Evolutionary conservation across 2,329 filamentous ascomycete species (phyloP).

Genomic region (Pestalotiopsis sp.): DNA sequence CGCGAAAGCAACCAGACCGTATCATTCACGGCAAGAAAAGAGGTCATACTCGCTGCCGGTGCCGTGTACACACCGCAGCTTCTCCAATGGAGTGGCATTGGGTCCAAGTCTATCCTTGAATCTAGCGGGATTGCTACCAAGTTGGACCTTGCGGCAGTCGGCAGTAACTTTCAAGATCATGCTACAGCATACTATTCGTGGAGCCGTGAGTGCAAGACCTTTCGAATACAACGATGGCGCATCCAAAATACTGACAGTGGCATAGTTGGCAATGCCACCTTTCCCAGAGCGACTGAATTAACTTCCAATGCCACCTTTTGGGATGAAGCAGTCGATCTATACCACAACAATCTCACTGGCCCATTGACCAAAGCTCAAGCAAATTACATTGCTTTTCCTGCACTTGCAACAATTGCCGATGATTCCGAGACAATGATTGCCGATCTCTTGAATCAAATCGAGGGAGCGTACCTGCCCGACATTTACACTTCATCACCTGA

Average conservation of each 20-base stretch:
- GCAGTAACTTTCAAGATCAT: conserved; percentile 27
- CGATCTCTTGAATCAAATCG: conserved; percentile 18
- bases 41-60: conserved; percentile 30
- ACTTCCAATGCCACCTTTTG: conserved; percentile 23
- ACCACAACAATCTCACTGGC: conserved; percentile 24
- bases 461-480: conserved; percentile 20
- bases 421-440: conserved; percentile 15
- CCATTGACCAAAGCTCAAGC: conserved; percentile 27
- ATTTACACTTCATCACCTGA: conserved; percentile 24
- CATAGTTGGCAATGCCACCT: conserved; percentile 5
- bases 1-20: conserved; percentile 11
- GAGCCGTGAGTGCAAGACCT: not conserved
- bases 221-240: not conserved
- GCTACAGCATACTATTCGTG: conserved; percentile 17
- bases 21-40: conserved; percentile 20
- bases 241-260: not conserved
- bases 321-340: conserved; percentile 23
- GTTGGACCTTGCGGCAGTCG: conserved; percentile 20
- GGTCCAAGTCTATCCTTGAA: conserved; percentile 17
- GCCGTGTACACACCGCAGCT: conserved; percentile 34
- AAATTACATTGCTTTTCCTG: conserved; percentile 21
- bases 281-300: conserved; percentile 8
- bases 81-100: conserved; percentile 42
- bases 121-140: conserved; percentile 13
- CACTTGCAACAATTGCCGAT: conserved; percentile 12